Evolutionary conservation across 768 basidiomycete genomes (phyloP).

Genomic region (Tylopilus sp.): DNA sequence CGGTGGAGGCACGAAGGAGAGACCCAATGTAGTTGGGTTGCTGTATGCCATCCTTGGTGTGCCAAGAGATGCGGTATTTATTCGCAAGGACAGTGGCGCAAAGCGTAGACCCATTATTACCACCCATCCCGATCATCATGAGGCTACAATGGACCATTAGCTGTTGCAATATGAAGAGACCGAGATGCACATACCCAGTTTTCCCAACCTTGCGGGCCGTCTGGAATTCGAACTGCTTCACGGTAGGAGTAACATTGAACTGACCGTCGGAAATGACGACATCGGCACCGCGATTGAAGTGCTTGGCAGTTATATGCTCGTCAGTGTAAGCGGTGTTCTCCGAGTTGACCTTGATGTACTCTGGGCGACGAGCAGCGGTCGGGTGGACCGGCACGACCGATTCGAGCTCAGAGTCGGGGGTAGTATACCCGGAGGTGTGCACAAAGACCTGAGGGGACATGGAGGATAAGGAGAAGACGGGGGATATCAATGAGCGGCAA

Average conservation of each 20-base stretch:
- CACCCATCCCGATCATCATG: constrained; percentile 95
- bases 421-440: constrained; percentile 64
- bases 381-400: constrained; percentile 74
- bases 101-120: constrained; percentile 95
- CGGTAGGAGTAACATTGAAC: constrained; percentile 75
- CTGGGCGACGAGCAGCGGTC: constrained; percentile 74
- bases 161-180: constrained; percentile 3
- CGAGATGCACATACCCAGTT: constrained; percentile 70
- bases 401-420: constrained; percentile 70
- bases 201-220: constrained; percentile 82
- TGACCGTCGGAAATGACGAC: constrained; percentile 71
- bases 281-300: constrained; percentile 72
- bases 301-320: constrained; percentile 80
- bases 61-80: constrained; percentile 91
- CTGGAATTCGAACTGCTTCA: constrained; percentile 85
- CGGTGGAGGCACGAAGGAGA: constrained; percentile 91
- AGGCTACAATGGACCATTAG: constrained; percentile 47
- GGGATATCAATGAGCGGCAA: constrained; percentile 43
- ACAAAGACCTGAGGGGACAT: constrained; percentile 48
- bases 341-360: constrained; percentile 76
- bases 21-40: constrained; percentile 98
- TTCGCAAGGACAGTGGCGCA: constrained; percentile 95
- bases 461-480: constrained; percentile 27
- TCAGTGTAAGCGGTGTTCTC: constrained; percentile 79
- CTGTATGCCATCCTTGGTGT: constrained; percentile 87